Evolutionary conservation across 1,284 basidiomycete species (phyloP), one percentile per base, ranked within the genome.

Genomic region (Papiliotrema nemorosa): DNA sequence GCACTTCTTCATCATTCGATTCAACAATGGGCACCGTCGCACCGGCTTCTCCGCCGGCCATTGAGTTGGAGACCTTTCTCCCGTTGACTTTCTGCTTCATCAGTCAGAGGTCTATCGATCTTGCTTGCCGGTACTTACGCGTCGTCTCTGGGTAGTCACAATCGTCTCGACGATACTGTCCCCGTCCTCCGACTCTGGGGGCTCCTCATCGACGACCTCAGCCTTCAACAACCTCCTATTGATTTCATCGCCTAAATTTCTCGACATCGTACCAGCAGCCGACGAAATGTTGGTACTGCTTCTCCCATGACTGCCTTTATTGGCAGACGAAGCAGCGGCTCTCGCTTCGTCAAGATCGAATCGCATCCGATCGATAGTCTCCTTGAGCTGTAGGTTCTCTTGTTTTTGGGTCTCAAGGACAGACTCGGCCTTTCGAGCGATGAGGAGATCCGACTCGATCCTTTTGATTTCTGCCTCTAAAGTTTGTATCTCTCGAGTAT

Each of bases 271-370:
- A 25, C 77, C 80, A 12, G 69, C 75, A 2, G 66, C 70, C 29
- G 74, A 74, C 0, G 59, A 60, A 3, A 44, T 40, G 12, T 52
- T 48, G 1, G 58, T 52, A 29, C 56, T 33, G 9, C 27, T n/a
- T 27, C 57, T 52, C 2, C 50, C 54, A 43, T 67, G 67, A 42
- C 73, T 67, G 12, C 71, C 71, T 50, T 68, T 72, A 41, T 74
- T 70, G 5, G 70, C 64, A 50, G 77, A 81, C 55, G 74, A 60
- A 18, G 53, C 61, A 9, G 55, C 81, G 1, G 65, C 59, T 40
- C 88, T 80, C 76, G 92, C 81, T 72, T 92, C 89, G 60, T 93
- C 90, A 78, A 93, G 83, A 62, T 94, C 90, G 59, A 85, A 90
- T 29, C 87, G 80, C 80, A 93, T 83, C 29, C 90, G 81, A 68